These are phyloP conservation scores for Calonectria hawksworthii DNA, from an alignment of 2,329 filamentous ascomycete genomes.

Conservation along the genomic window DNA sequence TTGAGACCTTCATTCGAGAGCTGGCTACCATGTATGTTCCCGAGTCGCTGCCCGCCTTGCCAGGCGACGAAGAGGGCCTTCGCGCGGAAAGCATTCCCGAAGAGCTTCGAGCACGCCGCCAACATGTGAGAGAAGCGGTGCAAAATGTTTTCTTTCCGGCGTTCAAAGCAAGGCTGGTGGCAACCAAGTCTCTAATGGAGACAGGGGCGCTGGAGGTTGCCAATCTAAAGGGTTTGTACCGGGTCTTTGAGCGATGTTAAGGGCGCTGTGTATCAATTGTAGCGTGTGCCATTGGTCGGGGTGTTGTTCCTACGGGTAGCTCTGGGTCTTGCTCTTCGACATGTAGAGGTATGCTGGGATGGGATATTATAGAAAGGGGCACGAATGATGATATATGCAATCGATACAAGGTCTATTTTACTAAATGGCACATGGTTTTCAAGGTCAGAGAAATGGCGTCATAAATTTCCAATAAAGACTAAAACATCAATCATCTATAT, in stretches of 20 bases:
- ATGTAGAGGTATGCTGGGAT: not conserved
- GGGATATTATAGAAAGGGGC: not conserved
- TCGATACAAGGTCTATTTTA: not conserved
- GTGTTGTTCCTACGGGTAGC: constrained; percentile 6
- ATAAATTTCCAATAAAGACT: not conserved
- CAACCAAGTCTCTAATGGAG: constrained; percentile 82
- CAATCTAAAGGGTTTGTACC: constrained; percentile 91
- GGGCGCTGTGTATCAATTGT: not conserved
- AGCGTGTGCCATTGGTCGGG: not conserved
- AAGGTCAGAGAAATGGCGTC: not conserved
- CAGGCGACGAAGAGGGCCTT: constrained; percentile 49
- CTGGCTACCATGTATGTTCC: constrained; percentile 92
- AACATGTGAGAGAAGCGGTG: constrained; percentile 79
- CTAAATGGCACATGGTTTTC: not conserved
- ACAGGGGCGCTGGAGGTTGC: constrained; percentile 87
- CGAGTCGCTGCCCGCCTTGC: constrained; percentile 78
- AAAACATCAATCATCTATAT: constrained; percentile 5
- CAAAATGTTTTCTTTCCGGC: constrained; percentile 93
- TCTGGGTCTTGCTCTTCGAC: not conserved
- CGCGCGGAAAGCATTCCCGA: constrained; percentile 59
- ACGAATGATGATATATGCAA: constrained; percentile 1
- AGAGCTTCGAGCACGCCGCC: constrained; percentile 70
- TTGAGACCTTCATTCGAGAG: constrained; percentile 86
- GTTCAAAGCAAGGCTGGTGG: constrained; percentile 85
- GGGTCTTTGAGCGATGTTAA: constrained; percentile 95